These are phyloP conservation scores for Fusarium abutilonis DNA, from an alignment of 2,329 filamentous ascomycete species.

Conservation along the genomic window DNA sequence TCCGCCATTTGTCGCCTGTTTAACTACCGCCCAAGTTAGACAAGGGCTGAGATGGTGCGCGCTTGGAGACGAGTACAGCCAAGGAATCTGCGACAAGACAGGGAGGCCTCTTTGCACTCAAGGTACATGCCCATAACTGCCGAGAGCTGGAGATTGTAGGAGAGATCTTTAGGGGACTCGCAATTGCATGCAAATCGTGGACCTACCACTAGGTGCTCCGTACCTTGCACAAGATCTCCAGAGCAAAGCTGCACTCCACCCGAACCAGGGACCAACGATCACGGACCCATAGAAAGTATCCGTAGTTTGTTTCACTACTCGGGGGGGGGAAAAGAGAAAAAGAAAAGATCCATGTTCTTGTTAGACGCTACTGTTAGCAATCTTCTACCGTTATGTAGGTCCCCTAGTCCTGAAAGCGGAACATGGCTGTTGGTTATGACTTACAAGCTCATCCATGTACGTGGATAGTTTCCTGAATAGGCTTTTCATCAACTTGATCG, in stretches of 20 bases:
- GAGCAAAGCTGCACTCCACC: conserved; percentile 7
- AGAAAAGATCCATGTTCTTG: conserved; percentile 8
- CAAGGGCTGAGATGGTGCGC: conserved; percentile 5
- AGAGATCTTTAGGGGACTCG: no score
- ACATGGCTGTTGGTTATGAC: conserved; percentile 13
- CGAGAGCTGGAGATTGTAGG: not conserved
- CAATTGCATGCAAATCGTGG: no score
- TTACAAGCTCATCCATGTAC: not conserved
- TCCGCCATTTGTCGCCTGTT: conserved; percentile 14
- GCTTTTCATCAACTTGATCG: conserved; percentile 3
- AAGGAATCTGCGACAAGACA: not conserved
- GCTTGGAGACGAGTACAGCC: not conserved
- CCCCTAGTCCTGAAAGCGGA: conserved; percentile 16
- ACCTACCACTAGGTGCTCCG: no score
- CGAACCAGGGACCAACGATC: conserved; percentile 7
- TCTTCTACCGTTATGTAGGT: conserved; percentile 4
- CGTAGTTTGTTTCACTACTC: conserved; percentile 28
- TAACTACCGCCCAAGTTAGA: conserved; percentile 12
- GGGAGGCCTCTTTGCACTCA: not conserved
- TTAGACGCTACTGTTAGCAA: conserved; percentile 13
- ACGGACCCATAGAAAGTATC: conserved; percentile 10
- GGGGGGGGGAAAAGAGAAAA: conserved; percentile 15
- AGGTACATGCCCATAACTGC: not conserved
- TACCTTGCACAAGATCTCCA: conserved; percentile 19
- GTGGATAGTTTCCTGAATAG: not conserved